Conservation (phyloP, 129 eudicot genomes). For the Arctium lappa region DNA sequence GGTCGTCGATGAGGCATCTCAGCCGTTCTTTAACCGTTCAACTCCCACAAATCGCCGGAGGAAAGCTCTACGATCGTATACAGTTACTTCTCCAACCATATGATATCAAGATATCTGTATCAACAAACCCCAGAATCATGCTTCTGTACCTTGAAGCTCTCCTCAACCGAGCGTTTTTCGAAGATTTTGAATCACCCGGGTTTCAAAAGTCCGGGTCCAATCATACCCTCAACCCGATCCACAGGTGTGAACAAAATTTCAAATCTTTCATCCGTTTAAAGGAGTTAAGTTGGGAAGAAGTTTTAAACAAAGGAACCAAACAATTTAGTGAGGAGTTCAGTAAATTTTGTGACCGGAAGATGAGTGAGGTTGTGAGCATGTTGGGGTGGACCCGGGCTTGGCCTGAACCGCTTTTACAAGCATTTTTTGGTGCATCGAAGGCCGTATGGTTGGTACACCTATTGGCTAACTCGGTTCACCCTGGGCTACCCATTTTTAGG, state of each 20-base stretch:
- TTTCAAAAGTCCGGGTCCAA: slow-evolving; percentile 44
- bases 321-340: slow-evolving; percentile 92
- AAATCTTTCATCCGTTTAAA: slow-evolving; percentile 43
- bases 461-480: slow-evolving; percentile 87
- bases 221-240: slow-evolving; percentile 65
- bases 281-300: slow-evolving; percentile 84
- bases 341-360: slow-evolving; percentile 82
- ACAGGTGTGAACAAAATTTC: slow-evolving; percentile 62
- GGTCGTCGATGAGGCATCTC: slow-evolving; percentile 57
- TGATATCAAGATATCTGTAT: slow-evolving; percentile 54
- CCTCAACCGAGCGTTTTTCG: slow-evolving; percentile 54
- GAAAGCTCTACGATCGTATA: slow-evolving; percentile 61
- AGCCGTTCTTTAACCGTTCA: slow-evolving; percentile 65
- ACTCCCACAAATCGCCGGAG: slow-evolving; percentile 52
- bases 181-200: slow-evolving; percentile 66
- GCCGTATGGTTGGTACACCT: slow-evolving; percentile 92
- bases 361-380: slow-evolving; percentile 91
- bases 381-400: slow-evolving; percentile 93
- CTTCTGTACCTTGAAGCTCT: slow-evolving; percentile 66
- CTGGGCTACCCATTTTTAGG: slow-evolving; percentile 70
- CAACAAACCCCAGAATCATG: slow-evolving; percentile 60
- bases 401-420: slow-evolving; percentile 88
- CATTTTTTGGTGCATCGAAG: slow-evolving; percentile 81
- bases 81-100: slow-evolving; percentile 55
- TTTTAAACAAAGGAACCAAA: slow-evolving; percentile 76